Evolutionary conservation across 163 green algal species (phyloP).

Genomic region (Smithsoniella earleae): DNA sequence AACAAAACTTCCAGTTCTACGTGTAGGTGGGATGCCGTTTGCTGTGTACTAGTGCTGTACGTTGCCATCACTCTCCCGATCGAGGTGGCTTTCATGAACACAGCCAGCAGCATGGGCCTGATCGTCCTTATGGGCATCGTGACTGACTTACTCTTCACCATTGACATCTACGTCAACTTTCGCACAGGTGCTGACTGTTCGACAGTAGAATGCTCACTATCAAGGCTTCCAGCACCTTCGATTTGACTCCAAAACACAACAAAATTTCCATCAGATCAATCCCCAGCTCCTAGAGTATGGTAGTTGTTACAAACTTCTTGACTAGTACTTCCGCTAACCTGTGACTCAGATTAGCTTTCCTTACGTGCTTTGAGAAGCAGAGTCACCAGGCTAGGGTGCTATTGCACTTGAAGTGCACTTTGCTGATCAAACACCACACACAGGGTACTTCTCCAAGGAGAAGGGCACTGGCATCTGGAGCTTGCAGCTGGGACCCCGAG

Average conservation of each 20-base stretch:
- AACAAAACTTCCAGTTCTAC: background rate
- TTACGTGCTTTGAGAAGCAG: background rate
- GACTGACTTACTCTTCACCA: background rate
- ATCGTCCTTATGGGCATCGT: background rate
- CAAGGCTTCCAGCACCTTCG: background rate
- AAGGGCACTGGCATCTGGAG: constrained; percentile 28
- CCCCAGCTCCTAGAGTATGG: too few species aligned
- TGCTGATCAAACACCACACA: background rate
- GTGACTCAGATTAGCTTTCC: too few species aligned
- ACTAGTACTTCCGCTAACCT: too few species aligned
- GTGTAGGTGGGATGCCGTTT: constrained; percentile 26
- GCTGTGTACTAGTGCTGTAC: constrained; percentile 19
- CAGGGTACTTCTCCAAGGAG: constrained; percentile 17
- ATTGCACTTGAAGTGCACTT: too few species aligned
- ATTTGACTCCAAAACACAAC: background rate
- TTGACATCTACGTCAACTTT: constrained; percentile 26
- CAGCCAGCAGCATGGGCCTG: background rate
- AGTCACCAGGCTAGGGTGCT: background rate
- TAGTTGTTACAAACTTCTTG: too few species aligned
- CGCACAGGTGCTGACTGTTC: constrained; percentile 7
- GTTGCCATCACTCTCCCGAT: background rate
- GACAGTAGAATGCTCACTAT: too few species aligned
- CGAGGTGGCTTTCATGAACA: background rate
- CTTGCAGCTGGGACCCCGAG: constrained; percentile 1
- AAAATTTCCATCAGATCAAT: too few species aligned